These are phyloP conservation scores for Zopfochytrium polystomum DNA, from an alignment of 371 early-diverging fungal species.

Conservation along the genomic window DNA sequence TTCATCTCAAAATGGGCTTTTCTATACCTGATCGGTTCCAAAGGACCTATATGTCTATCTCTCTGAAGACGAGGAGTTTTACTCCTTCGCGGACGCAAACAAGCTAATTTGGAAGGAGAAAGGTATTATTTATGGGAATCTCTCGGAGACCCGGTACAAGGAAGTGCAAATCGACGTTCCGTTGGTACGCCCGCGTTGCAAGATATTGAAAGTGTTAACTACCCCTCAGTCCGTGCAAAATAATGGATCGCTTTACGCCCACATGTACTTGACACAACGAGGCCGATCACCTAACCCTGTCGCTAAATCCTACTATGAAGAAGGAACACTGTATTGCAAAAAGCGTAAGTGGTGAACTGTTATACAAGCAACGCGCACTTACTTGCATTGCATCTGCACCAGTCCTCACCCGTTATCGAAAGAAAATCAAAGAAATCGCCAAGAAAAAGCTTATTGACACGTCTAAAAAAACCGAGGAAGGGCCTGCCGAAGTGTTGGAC, in stretches of 20 bases:
- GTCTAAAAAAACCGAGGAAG: conserved; percentile 40
- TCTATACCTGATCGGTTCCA: neutral
- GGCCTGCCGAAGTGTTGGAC: conserved; percentile 33
- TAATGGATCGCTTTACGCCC: conserved; percentile 82
- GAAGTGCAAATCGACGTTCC: conserved; percentile 40
- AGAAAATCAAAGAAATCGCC: conserved; percentile 58
- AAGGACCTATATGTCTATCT: conserved; percentile 33
- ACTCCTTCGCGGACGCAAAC: conserved; percentile 16
- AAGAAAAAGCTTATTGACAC: conserved; percentile 67
- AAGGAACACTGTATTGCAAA: conserved; percentile 51
- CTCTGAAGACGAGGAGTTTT: conserved; percentile 18
- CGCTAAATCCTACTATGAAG: conserved; percentile 37
- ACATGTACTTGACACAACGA: conserved; percentile 63
- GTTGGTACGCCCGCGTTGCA: conserved; percentile 15
- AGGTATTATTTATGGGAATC: conserved; percentile 59
- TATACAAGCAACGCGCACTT: conserved; percentile 4
- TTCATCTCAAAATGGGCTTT: neutral
- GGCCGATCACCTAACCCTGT: conserved; percentile 56
- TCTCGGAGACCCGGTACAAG: conserved; percentile 46
- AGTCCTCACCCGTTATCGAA: conserved; percentile 69
- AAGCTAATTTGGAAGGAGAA: conserved; percentile 55
- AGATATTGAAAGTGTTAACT: conserved; percentile 45
- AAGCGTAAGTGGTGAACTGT: conserved; percentile 48
- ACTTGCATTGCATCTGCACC: conserved; percentile 7
- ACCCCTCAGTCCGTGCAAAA: conserved; percentile 53